Percentiles rank a stretch among this genome's conserved stretches.
Conservation (phyloP, 768 basidiomycete genomes). For the Naematelia aurantialba region DNA sequence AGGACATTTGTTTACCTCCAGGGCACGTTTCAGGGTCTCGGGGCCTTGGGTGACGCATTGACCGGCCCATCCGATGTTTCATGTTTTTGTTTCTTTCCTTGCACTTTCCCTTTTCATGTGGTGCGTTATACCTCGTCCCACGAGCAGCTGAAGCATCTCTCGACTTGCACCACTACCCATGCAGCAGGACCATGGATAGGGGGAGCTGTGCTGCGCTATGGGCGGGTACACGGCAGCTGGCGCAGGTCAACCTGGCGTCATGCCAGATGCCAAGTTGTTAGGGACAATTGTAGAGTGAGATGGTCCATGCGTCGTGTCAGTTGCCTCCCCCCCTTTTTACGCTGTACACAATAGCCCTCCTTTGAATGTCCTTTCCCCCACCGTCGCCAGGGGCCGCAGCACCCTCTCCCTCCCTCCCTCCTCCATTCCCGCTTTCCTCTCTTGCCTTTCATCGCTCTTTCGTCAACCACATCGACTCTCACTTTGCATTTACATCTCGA, state of each 20-base stretch:
- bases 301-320: background rate
- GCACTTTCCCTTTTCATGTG: too few relatives aligned
- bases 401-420: background rate
- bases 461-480: background rate
- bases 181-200: too few relatives aligned
- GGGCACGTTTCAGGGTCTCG: background rate
- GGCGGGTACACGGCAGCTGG: too few relatives aligned
- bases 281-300: background rate
- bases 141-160: too few relatives aligned
- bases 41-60: background rate
- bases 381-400: background rate
- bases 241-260: too few relatives aligned
- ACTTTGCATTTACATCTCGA: background rate
- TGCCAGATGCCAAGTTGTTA: too few relatives aligned
- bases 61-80: background rate
- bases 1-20: background rate
- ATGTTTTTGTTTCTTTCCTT: too few relatives aligned
- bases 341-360: too few relatives aligned
- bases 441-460: background rate
- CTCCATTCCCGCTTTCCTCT: background rate
- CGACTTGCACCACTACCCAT: too few relatives aligned
- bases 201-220: too few relatives aligned
- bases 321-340: too few relatives aligned
- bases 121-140: too few relatives aligned
- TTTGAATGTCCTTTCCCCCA: background rate